phyloP scores from a whole-genome alignment of 2,329 filamentous ascomycete species.

The Pyricularia sp. region DNA sequence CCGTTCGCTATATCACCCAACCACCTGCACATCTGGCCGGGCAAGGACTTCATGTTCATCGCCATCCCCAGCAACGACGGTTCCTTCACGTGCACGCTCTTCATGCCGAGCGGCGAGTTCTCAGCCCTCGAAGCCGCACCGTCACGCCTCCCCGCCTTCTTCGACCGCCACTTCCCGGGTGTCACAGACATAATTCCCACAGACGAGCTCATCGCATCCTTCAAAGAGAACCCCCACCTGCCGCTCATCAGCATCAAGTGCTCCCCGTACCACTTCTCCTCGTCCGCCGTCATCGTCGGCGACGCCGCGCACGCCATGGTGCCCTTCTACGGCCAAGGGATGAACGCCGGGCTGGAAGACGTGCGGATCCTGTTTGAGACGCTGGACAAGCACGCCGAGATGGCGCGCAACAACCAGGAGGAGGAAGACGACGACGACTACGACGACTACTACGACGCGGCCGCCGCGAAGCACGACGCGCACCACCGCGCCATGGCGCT shows the following conservation, averaged over 20 bases:
- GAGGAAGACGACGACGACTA: slow-evolving; percentile 15
- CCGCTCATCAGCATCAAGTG: slow-evolving; percentile 93
- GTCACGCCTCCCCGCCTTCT: slow-evolving; percentile 57
- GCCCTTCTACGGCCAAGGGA: slow-evolving; percentile 95
- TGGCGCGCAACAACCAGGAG: slow-evolving; percentile 23
- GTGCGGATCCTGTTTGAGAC: slow-evolving; percentile 79
- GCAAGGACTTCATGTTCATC: slow-evolving; percentile 94
- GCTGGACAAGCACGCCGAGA: slow-evolving; percentile 57
- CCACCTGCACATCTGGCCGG: slow-evolving; percentile 96
- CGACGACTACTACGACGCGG: slow-evolving; percentile 26
- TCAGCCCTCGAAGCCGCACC: slow-evolving; percentile 55
- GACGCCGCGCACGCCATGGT: slow-evolving; percentile 98
- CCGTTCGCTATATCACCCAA: slow-evolving; percentile 78
- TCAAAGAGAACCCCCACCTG: slow-evolving; percentile 74
- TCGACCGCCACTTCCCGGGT: slow-evolving; percentile 77
- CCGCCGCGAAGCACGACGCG: slow-evolving; percentile 44
- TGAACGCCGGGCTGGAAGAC: slow-evolving; percentile 95
- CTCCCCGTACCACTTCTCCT: slow-evolving; percentile 71
- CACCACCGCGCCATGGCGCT: slow-evolving; percentile 59
- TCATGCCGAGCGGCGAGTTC: slow-evolving; percentile 67
- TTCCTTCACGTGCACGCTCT: slow-evolving; percentile 91
- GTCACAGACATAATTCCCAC: slow-evolving; percentile 65
- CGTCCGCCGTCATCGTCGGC: slow-evolving; percentile 75
- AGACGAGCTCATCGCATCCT: slow-evolving; percentile 62
- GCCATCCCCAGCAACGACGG: slow-evolving; percentile 82